Evolutionary conservation across 2,329 filamentous ascomycete species (phyloP), one percentile per base, ranked within the genome.

Genomic region (Alternaria solani): DNA sequence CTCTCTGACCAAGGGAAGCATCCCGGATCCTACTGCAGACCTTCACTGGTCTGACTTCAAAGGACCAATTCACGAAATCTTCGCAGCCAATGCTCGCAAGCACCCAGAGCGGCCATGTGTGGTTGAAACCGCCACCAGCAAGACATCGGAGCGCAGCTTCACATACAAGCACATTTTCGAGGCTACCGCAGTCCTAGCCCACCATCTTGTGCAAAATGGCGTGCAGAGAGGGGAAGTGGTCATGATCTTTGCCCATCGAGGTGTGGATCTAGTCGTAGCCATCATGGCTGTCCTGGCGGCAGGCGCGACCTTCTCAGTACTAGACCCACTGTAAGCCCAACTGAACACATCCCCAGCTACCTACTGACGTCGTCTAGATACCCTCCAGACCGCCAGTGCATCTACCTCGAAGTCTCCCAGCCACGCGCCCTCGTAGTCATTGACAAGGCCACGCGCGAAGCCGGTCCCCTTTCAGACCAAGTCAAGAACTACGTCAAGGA

Each of bases 101-200:
- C 84, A 91, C 71, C 93, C 93, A 1, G 88, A 92, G 41, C 83
- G 87, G 28, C 78, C 85, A 56, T 92, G 89, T 69, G 88, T 92
- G 4, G 83, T 90, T 2, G 89, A 91, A 72, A 92, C 89, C 5
- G 81, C 82, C 5, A 84, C 83, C 1, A 76, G 70, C 51, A 79
- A 72, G 30, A 81, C 84, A 3, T 84, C 88, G 7, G 82, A 88
- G 75, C 84, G 91, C 64, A 81, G 80, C 49, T 97, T 95, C 79
- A 94, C 89, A 25, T 98, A 97, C 78, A 83, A 84, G 66, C 92
- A 96, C 72, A 97, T 98, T 74, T 86, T 93, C 74, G 91, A 97
- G 81, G 89, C 90, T 0, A 91, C 92, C 30, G 96, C 96, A 75
- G 84, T 88, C 18, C 78, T 97, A 7, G 91, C 93, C 23, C 89